Evolutionary conservation across 228 moss, liverwort and hornwort genomes (phyloP), one percentile per base, ranked within the genome.

Genomic region (Sphagnum magellanicum): DNA sequence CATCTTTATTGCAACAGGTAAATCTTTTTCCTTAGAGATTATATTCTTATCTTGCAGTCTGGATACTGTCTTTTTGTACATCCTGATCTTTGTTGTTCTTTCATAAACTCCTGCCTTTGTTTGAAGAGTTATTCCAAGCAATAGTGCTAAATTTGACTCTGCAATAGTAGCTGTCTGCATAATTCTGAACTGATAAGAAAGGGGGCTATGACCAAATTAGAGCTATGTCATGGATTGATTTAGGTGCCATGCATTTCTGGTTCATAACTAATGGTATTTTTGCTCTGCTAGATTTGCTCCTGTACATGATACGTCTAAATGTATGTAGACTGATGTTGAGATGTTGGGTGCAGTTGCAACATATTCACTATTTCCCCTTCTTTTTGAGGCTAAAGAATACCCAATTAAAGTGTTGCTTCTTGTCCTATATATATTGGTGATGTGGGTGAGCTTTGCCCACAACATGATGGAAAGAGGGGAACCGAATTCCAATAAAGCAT

Each of bases 331-430:
- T 32, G 32, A 32, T 32, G 32, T 32, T 32, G 32, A 32, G 32
- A 32, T 16, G 52, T 66, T 52, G 66, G 46, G 32, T 81, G 72
- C 85, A 86, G 88, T 97, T n/a, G 91, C 97, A 6, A 91, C 88
- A 4, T 93, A 91, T 82, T 93, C 97, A 48, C 75, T 93, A 5
- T 97, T 93, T 50, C 97, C 97, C 55, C 87, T 97, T 59, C 81
- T 97, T 16, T 90, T 97, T 52, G 85, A 83, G 67, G 72, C 32
- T 49, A 76, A 76, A 73, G 97, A 97, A 76, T 97, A 97, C 68
- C 97, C 91, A 8, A 76, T 93, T 74, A 93, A 93, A 79, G 85
- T 93, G 68, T 67, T 71, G 46, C 74, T 97, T n/a, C 79, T 97
- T 46, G 68, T 87, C 58, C 80, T 91, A 3, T 87, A 88, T 50